Base-by-base conservation (phyloP, 805 yeast species). In the Candida ortonii region DNA sequence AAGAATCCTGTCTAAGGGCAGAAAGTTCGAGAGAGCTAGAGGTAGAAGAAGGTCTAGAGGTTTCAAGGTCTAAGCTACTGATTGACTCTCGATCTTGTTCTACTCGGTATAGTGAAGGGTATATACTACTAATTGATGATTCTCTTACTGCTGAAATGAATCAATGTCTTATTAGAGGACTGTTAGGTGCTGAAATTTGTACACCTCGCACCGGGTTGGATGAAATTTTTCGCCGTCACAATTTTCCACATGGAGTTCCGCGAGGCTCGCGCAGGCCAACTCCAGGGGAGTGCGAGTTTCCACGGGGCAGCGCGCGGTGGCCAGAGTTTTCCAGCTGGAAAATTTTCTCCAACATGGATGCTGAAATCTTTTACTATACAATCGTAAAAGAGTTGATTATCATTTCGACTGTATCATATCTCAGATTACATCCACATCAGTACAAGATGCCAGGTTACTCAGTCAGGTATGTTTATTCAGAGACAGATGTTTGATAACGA, bases 21-120 rank as follows among this genome's bases (percentile, higher is more conserved):
- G 97, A 84, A 93, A 93, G 79, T 93, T 93, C 83, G 98, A 93
- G 83, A 88, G 93, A 76, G 99, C 97, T 65, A 93, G 99, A 86
- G 99, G 99, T 83, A 94, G 84, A 75, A 82, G 99, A 79, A 83
- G 78, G 71, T 89, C 97, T 58, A 88, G 94, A 83, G 99, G 96
- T 79, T 93, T 93, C 98, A 93, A 93, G 85, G 99, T 93, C 76
- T 93, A 90, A 87, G 57, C 49, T 45, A 39, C 38, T 42, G 47
- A 38, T 33, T 23, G 36, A 15, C 15, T 22, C 25, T 25, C 26
- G 24, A 16, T 15, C 30, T 25, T 33, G 26, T 33, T 38, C 25
- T 29, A 27, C 29, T 34, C 30, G 26, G 36, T 30, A 36, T 31
- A 36, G 39, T 30, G 17, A 28, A 33, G 30, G 26, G 29, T 33